phyloP scores from a whole-genome alignment of 805 yeast species.

The Pichia membranifaciens region DNA sequence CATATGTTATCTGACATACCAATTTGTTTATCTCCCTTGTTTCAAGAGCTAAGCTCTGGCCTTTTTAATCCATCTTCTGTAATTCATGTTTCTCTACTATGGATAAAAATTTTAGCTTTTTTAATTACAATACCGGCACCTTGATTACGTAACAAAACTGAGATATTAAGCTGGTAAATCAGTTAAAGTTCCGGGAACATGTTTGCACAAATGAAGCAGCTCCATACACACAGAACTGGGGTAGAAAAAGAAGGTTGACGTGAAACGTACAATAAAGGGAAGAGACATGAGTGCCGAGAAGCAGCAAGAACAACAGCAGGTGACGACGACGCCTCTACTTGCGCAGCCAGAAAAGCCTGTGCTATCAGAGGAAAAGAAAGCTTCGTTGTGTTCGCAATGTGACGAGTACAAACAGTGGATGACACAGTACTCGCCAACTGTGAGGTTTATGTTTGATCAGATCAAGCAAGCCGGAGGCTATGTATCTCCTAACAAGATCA shows the following conservation, averaged over 20 bases:
- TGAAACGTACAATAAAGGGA: too few species aligned
- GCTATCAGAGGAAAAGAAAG: slow-evolving; percentile 8
- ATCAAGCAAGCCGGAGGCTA: slow-evolving; percentile 54
- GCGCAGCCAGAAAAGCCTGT: background rate
- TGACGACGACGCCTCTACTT: slow-evolving; percentile 7
- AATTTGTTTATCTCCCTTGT: background rate
- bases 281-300: background rate
- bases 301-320: background rate
- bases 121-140: too few species aligned
- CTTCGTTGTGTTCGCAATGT: slow-evolving; percentile 57
- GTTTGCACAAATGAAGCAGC: background rate
- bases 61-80: too few species aligned
- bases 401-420: slow-evolving; percentile 76
- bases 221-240: too few species aligned
- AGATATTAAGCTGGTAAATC: too few species aligned
- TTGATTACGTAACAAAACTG: too few species aligned
- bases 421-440: slow-evolving; percentile 74
- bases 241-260: too few species aligned
- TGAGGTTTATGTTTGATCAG: slow-evolving; percentile 80
- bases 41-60: background rate
- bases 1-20: slow-evolving; percentile 59
- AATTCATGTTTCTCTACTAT: too few species aligned
- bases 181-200: too few species aligned
- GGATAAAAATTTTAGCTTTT: too few species aligned
- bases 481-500: slow-evolving; percentile 50